Conservation (phyloP, 2,329 filamentous ascomycete species). For the Teratosphaeria epicoccoides region DNA sequence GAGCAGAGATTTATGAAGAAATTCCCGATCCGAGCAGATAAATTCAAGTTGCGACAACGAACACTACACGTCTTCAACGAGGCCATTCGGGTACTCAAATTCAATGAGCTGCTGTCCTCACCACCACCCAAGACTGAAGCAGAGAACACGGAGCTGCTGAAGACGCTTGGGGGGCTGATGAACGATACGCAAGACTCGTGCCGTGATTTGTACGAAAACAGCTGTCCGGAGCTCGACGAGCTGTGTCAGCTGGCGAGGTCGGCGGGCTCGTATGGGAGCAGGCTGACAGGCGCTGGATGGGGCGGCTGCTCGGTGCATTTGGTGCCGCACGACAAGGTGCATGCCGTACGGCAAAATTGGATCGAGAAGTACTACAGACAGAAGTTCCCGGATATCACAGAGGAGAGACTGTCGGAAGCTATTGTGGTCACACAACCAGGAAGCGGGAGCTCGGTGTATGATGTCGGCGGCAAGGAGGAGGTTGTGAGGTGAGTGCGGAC, state of each 20-base stretch:
- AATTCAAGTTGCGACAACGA: conserved; percentile 78
- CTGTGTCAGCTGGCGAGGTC: conserved; percentile 69
- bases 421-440: conserved; percentile 85
- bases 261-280: conserved; percentile 72
- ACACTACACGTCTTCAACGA: conserved; percentile 87
- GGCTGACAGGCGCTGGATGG: conserved; percentile 91
- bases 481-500: not conserved
- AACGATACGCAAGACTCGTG: conserved; percentile 86
- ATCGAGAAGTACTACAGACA: conserved; percentile 72
- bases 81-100: conserved; percentile 73
- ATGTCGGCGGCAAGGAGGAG: conserved; percentile 16
- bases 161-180: conserved; percentile 67
- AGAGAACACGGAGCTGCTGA: conserved; percentile 55
- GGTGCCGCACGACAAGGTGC: conserved; percentile 72
- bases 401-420: conserved; percentile 64
- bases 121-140: conserved; percentile 36
- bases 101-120: conserved; percentile 60
- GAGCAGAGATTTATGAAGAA: conserved; percentile 71
- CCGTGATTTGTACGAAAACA: conserved; percentile 80
- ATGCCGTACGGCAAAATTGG: conserved; percentile 65
- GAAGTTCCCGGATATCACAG: conserved; percentile 54
- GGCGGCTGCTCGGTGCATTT: conserved; percentile 93
- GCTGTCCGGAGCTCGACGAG: conserved; percentile 81
- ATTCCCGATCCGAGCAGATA: conserved; percentile 79
- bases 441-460: conserved; percentile 45